A percentile compares a stretch with the other conserved stretches of the same genome.
Conservation (phyloP, 495 filamentous ascomycete species). For the Coniosporium apollinis region DNA sequence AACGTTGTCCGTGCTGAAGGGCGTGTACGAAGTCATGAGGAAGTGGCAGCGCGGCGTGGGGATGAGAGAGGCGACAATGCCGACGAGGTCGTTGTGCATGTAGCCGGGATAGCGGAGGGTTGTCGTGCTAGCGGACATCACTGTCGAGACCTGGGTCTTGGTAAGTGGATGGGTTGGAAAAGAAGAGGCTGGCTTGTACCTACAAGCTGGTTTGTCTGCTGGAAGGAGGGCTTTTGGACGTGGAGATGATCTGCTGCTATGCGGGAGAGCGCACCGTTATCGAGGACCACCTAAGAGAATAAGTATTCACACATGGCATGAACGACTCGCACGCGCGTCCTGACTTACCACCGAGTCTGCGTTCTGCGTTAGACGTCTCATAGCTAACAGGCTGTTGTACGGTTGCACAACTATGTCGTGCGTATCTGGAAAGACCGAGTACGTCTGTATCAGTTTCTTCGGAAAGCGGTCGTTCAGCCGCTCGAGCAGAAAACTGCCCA, state of each 20-base stretch:
- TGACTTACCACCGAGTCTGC: constrained; percentile 71
- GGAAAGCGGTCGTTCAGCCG: constrained; percentile 93
- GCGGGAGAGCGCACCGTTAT: constrained; percentile 83
- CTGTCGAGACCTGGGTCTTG: constrained; percentile 56
- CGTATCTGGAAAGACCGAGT: constrained; percentile 92
- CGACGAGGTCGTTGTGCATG: constrained; percentile 98
- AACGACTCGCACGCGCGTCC: too few relatives aligned
- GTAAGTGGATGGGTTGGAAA: background rate
- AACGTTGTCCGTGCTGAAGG: constrained; percentile 88
- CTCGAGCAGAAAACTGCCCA: constrained; percentile 91
- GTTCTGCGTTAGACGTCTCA: constrained; percentile 83
- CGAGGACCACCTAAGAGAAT: constrained; percentile 71
- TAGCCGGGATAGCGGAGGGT: constrained; percentile 94
- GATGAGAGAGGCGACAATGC: constrained; percentile 89
- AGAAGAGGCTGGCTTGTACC: constrained; percentile 11
- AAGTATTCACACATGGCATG: too few relatives aligned
- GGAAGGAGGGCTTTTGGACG: constrained; percentile 83
- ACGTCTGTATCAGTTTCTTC: constrained; percentile 97
- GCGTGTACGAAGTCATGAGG: constrained; percentile 94
- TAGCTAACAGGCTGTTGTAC: constrained; percentile 88
- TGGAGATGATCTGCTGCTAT: constrained; percentile 92
- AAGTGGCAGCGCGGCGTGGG: constrained; percentile 95
- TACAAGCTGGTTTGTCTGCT: constrained; percentile 91
- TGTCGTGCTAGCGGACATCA: constrained; percentile 96
- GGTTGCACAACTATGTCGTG: constrained; percentile 95